Conservation (phyloP, 202 grass and related monocot genomes). For the Zoysia matrella region DNA sequence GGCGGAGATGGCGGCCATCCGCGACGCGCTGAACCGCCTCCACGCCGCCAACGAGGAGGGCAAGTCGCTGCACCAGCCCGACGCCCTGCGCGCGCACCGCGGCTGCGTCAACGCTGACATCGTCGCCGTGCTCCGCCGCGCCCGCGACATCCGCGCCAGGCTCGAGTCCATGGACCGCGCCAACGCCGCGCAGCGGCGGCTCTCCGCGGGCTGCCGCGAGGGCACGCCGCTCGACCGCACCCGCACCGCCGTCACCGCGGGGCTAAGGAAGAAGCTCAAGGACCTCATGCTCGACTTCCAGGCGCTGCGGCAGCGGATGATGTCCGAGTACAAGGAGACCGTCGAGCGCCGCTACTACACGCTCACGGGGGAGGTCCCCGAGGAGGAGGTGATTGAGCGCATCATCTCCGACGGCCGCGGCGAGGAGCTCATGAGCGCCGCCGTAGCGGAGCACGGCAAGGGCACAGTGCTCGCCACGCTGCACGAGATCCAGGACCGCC, state of each 20-base stretch:
- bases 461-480: slow-evolving; percentile 76
- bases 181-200: slow-evolving; percentile 71
- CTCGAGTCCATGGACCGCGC: slow-evolving; percentile 82
- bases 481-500: slow-evolving; percentile 83
- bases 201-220: slow-evolving; percentile 68
- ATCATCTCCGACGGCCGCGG: slow-evolving; percentile 83
- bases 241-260: slow-evolving; percentile 77
- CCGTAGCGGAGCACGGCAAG: slow-evolving; percentile 76
- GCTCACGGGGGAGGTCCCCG: slow-evolving; percentile 82
- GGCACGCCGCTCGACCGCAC: slow-evolving; percentile 88
- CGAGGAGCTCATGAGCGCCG: slow-evolving; percentile 76
- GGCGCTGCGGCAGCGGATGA: slow-evolving; percentile 81
- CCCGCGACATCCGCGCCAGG: slow-evolving; percentile 65
- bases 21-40: slow-evolving; percentile 72
- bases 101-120: slow-evolving; percentile 80
- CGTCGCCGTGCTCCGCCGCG: slow-evolving; percentile 59
- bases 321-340: slow-evolving; percentile 90
- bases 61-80: slow-evolving; percentile 75
- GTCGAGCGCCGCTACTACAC: slow-evolving; percentile 92
- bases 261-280: slow-evolving; percentile 77
- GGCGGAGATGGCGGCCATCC: slow-evolving; percentile 87
- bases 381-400: slow-evolving; percentile 83
- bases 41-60: slow-evolving; percentile 87
- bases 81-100: slow-evolving; percentile 72
- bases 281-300: slow-evolving; percentile 98